Conservation (phyloP, 179 eudicot species). For the Spergularia azorica region DNA sequence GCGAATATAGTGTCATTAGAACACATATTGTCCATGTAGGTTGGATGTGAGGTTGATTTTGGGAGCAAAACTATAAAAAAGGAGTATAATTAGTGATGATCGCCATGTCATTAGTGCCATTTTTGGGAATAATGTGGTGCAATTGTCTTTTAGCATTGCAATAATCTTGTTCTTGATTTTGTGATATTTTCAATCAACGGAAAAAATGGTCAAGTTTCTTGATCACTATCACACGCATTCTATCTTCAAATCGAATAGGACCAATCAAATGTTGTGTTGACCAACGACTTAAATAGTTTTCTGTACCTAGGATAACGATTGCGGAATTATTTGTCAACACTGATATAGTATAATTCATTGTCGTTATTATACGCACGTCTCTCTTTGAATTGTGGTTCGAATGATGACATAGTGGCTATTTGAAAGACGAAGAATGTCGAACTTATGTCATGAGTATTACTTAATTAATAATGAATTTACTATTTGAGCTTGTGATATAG, state of each 20-base stretch:
- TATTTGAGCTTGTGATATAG: too few relatives aligned
- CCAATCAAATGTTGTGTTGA: background rate
- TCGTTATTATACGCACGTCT: too few relatives aligned
- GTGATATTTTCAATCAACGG: background rate
- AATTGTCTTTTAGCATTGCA: background rate
- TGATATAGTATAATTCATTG: too few relatives aligned
- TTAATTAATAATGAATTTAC: too few relatives aligned
- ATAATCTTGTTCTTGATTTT: background rate
- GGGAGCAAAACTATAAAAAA: background rate
- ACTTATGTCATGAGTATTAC: too few relatives aligned
- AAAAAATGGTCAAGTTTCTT: background rate
- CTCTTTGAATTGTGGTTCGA: too few relatives aligned
- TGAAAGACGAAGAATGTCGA: too few relatives aligned
- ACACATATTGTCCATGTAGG: background rate
- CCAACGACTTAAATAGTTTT: conserved; percentile 4
- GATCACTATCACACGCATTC: background rate
- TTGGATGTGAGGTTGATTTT: conserved; percentile 14
- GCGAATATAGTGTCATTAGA: background rate
- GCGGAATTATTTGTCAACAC: conserved; percentile 5
- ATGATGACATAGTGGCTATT: too few relatives aligned
- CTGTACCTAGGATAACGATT: background rate
- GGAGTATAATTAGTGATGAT: conserved; percentile 10
- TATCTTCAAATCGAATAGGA: background rate
- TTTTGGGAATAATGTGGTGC: background rate
- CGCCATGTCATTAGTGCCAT: conserved; percentile 8